Evolutionary conservation across 176 grass and related monocot species (phyloP).

Genomic region (Panicum miliaceum): DNA sequence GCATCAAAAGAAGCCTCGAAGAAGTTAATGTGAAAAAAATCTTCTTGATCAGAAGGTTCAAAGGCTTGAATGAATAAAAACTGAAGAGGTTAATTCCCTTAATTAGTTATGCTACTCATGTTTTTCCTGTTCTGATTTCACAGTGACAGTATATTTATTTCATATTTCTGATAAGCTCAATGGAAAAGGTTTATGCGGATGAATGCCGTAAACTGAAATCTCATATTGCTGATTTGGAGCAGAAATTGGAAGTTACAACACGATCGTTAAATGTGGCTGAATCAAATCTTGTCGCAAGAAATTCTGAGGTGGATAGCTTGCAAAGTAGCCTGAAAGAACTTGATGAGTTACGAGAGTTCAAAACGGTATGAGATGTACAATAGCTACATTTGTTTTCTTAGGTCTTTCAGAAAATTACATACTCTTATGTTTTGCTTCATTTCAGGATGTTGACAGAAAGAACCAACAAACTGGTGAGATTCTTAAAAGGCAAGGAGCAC

Average conservation of each 20-base stretch:
- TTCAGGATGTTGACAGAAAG: conserved; percentile 92
- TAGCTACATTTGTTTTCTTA: conserved; percentile 18
- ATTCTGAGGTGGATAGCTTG: conserved; percentile 68
- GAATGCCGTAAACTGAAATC: conserved; percentile 68
- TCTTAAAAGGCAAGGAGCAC: conserved; percentile 93
- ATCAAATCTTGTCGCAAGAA: conserved; percentile 73
- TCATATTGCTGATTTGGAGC: conserved; percentile 66
- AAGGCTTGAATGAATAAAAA: conserved; percentile 71
- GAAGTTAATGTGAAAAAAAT: conserved; percentile 74
- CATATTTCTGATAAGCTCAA: conserved; percentile 49
- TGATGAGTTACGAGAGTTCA: conserved; percentile 91
- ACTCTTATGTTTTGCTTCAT: conserved; percentile 12
- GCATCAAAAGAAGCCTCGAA: conserved; percentile 70
- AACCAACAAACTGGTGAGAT: conserved; percentile 91
- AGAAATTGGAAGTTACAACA: conserved; percentile 56
- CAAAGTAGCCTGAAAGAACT: conserved; percentile 86
- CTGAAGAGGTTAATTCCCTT: conserved; percentile 67
- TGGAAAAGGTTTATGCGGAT: conserved; percentile 62
- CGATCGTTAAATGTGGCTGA: conserved; percentile 60
- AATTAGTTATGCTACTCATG: conserved; percentile 7
- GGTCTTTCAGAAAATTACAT: conserved; percentile 15
- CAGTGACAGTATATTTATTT: neutral
- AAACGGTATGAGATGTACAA: conserved; percentile 70
- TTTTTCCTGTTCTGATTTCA: conserved; percentile 21
- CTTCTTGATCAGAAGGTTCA: conserved; percentile 90